phyloP scores from a whole-genome alignment of 2,329 filamentous ascomycete species.

The Claviceps sp. region DNA sequence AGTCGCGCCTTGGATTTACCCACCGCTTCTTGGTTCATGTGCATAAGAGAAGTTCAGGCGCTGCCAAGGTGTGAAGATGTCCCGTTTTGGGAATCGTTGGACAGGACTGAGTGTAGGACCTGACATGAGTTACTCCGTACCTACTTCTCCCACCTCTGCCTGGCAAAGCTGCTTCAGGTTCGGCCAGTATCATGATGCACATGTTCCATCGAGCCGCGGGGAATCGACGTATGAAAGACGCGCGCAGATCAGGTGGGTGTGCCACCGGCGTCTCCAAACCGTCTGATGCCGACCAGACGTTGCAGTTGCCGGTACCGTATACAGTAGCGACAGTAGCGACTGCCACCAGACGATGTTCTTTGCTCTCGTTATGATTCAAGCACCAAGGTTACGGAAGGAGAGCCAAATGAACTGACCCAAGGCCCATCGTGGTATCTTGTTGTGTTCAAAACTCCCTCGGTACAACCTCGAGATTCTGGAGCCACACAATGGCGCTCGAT shows the following conservation, averaged over 20 bases:
- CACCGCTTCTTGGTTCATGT: not conserved
- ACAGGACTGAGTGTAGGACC: not conserved
- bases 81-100: too few relatives aligned
- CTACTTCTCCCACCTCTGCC: not conserved
- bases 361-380: not conserved
- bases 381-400: not conserved
- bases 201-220: not conserved
- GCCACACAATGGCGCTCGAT: too few relatives aligned
- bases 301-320: not conserved
- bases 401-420: not conserved
- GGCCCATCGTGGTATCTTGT: not conserved
- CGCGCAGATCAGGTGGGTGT: not conserved
- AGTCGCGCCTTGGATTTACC: constrained; percentile 1
- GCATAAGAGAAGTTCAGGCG: not conserved
- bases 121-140: not conserved
- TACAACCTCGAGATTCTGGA: too few relatives aligned
- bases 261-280: not conserved
- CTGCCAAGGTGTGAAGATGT: not conserved
- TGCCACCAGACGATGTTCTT: not conserved
- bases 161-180: not conserved
- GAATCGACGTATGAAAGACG: constrained; percentile 2
- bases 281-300: not conserved
- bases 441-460: too few relatives aligned
- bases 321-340: not conserved
- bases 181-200: not conserved